Percentiles rank a stretch among this genome's conserved stretches.
phyloP scores from a whole-genome alignment of 345 rosid species.

The Pistacia integerrima region DNA sequence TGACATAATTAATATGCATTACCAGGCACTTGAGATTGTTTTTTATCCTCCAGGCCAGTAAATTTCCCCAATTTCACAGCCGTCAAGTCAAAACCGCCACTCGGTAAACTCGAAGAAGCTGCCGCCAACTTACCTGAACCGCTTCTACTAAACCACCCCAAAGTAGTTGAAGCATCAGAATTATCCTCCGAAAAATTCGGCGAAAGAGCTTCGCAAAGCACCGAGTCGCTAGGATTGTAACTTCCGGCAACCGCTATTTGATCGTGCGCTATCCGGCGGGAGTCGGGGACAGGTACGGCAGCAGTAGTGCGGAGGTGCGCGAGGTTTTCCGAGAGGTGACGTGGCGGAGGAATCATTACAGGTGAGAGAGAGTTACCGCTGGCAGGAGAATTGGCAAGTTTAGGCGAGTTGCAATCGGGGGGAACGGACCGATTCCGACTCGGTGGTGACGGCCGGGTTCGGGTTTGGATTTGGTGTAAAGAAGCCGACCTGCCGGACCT shows the following conservation, averaged over 20 bases:
- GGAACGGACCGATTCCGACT: constrained; percentile 54
- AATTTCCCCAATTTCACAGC: constrained; percentile 27
- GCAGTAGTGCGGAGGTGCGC: constrained; percentile 52
- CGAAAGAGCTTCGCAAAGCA: constrained; percentile 49
- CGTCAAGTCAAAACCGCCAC: constrained; percentile 77
- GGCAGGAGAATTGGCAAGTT: constrained; percentile 54
- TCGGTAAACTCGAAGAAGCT: constrained; percentile 63
- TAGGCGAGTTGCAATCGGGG: constrained; percentile 40
- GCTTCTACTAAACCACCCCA: constrained; percentile 54
- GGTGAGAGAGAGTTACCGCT: constrained; percentile 53
- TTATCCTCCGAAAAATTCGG: constrained; percentile 54
- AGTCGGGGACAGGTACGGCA: constrained; percentile 47
- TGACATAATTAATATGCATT: background rate
- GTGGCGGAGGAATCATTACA: constrained; percentile 74
- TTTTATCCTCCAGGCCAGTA: constrained; percentile 14
- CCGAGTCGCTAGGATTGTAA: constrained; percentile 64
- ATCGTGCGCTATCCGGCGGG: constrained; percentile 32
- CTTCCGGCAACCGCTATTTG: constrained; percentile 45
- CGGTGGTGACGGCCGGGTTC: constrained; percentile 46
- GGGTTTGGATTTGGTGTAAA: constrained; percentile 49
- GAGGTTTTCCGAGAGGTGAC: constrained; percentile 61
- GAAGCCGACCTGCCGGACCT: constrained; percentile 80
- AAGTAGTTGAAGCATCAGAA: constrained; percentile 53
- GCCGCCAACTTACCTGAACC: constrained; percentile 48
- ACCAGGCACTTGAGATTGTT: constrained; percentile 37